Evolutionary conservation across 1,139 yeast species (phyloP), one percentile per base, ranked within the genome.

Genomic region (Taphrina sp.): DNA sequence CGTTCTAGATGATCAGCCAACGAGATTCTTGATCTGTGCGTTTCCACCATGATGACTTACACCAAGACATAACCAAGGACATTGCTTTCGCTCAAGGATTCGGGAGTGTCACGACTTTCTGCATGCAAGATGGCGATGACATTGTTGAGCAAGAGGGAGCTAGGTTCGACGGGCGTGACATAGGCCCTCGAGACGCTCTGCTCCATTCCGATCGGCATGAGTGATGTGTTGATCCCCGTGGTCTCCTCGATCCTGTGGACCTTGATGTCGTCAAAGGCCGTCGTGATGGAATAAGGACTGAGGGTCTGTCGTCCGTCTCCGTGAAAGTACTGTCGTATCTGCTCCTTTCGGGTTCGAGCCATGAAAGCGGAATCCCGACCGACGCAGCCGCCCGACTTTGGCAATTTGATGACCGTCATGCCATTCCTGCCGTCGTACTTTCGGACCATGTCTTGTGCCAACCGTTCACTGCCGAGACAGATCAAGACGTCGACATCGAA

Each of bases 241-340:
- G 64, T 44, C 34, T 57, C 67, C 52, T 72, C 75, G 7, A 85
- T 82, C 56, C 76, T 74, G 67, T 76, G 77, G 1, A 81, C 78
- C 0, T 72, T 69, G 1, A 83, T 66, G 37, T 77, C 77, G 7
- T 74, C 70, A 57, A 74, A 72, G 61, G 77, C 81, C 1, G 76
- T 77, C 4, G 83, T 80, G 5, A 81, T 73, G 0, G 86, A 79
- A 62, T 77, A 82, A 1, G 99, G 98, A 3, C 95, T 85, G 53
- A 94, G 74, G 3, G 83, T 80, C 5, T 81, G 79, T 54, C 76
- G 76, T 39, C 74, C 72, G 14, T 79, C 79, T 1, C 98, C 98
- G 66, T 94, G 88, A 65, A 94, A 94, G 68, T 92, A 94, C 65
- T 89, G 95, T 65, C 82, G 81, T 56, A 92, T 87, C 3, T 84